Percentiles rank a stretch among this genome's conserved stretches.
Evolutionary conservation across 805 yeast genomes (phyloP).

Genomic region (Hanseniaspora taiwanica): DNA sequence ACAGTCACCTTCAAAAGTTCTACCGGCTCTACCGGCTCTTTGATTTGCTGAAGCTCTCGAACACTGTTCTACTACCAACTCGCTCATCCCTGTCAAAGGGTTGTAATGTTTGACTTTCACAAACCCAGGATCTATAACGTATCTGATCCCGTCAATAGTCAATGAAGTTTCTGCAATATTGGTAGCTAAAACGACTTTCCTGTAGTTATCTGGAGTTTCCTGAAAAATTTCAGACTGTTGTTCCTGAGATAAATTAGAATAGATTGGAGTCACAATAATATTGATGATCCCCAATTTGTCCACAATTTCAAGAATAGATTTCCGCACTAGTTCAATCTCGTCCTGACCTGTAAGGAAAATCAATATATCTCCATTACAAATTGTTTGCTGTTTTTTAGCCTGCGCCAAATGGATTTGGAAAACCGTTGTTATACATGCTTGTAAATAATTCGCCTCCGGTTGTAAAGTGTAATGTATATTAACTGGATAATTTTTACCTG

Average conservation of each 20-base stretch:
- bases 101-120: slow-evolving; percentile 86
- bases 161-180: slow-evolving; percentile 95
- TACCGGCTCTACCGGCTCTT: slow-evolving; percentile 95
- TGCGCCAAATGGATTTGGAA: slow-evolving; percentile 67
- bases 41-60: slow-evolving; percentile 94
- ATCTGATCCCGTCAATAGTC: slow-evolving; percentile 91
- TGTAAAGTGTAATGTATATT: slow-evolving; percentile 69
- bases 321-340: slow-evolving; percentile 78
- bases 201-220: slow-evolving; percentile 62
- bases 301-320: slow-evolving; percentile 52
- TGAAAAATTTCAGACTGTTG: slow-evolving; percentile 72
- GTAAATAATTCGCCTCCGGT: slow-evolving; percentile 84
- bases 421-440: slow-evolving; percentile 78
- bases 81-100: slow-evolving; percentile 79
- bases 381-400: no score
- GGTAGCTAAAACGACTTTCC: slow-evolving; percentile 89
- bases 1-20: slow-evolving; percentile 95
- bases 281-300: slow-evolving; percentile 41
- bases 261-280: slow-evolving; percentile 71
- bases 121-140: slow-evolving; percentile 89
- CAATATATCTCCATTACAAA: slow-evolving; percentile 59
- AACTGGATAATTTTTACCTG: slow-evolving; percentile 91
- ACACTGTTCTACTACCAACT: slow-evolving; percentile 73
- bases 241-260: slow-evolving; percentile 82
- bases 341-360: slow-evolving; percentile 94